Base-by-base conservation (phyloP, 169 alveolate genomes). In the Cryptosporidium ubiquitum region DNA sequence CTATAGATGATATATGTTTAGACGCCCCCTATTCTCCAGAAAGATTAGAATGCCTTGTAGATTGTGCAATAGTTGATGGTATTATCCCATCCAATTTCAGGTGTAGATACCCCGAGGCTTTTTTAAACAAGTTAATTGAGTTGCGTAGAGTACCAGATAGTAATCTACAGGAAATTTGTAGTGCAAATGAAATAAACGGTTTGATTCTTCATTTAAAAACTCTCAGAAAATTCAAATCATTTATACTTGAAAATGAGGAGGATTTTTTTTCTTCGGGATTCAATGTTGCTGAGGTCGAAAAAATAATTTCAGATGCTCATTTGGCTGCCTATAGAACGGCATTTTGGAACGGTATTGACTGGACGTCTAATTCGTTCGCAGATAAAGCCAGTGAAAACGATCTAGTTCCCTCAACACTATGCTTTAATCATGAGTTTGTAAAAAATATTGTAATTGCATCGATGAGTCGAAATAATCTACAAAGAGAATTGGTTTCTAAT, bases 21-120 rank as follows among this genome's bases (percentile, higher is more conserved):
- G 89, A 79, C 31, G 89, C 89, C 3, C 89, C 89, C 26, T 79
- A 29, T 79, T 58, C 89, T 18, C 89, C 89, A 20, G 89, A 79
- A 61, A 79, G 89, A 42, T 49, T 79, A 26, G 89, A 79, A 47
- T 79, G 79, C 52, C 79, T 79, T 40, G 89, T 79, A 1, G 89
- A 79, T 44, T 79, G 89, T 39, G 89, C 89, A 5, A 79, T 79
- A 26, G 33, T 79, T 23, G 89, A 79, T 42, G 89, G 89, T 6
- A 64, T 79, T 31, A 79, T 79, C 23, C 89, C 89, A 39, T 49
- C 57, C 3, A 79, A 79, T 40, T 79, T 79, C 49, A 79, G 89
- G 29, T 79, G 89, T 64, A 79, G 89, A 61, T 79, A 79, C 35
- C 89, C 89, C 7, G 89, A 79, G 39, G 40, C 89, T 26, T 79